These are phyloP conservation scores for Tilletia caries DNA, from an alignment of 1,284 basidiomycete genomes.

Conservation along the genomic window DNA sequence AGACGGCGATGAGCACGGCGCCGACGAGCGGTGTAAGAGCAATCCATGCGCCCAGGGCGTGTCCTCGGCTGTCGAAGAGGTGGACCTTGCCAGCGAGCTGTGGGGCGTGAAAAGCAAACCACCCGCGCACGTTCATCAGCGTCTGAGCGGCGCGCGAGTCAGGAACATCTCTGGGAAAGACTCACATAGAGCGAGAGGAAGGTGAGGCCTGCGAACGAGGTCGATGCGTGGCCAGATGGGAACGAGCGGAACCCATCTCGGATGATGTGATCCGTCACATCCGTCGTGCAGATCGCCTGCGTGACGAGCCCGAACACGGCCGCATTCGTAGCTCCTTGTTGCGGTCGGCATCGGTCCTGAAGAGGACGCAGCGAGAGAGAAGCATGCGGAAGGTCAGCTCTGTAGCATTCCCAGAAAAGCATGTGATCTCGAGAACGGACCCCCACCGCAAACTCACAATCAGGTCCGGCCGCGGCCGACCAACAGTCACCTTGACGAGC, in stretches of 20 bases:
- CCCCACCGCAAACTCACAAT: slow-evolving; percentile 22
- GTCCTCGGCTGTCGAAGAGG: slow-evolving; percentile 76
- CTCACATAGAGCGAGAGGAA: slow-evolving; percentile 75
- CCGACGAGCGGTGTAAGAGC: slow-evolving; percentile 71
- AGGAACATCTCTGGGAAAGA: background rate
- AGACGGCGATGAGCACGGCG: slow-evolving; percentile 78
- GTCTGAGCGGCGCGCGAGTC: too few relatives aligned
- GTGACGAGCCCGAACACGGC: slow-evolving; percentile 67
- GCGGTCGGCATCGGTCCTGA: slow-evolving; percentile 72
- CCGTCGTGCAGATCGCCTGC: slow-evolving; percentile 71
- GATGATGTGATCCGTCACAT: slow-evolving; percentile 21
- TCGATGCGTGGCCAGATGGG: slow-evolving; percentile 86
- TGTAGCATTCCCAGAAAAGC: background rate
- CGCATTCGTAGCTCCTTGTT: slow-evolving; percentile 63
- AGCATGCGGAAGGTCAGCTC: background rate
- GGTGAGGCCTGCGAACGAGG: slow-evolving; percentile 86
- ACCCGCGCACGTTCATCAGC: too few relatives aligned
- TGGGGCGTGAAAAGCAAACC: background rate
- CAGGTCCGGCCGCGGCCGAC: slow-evolving; percentile 68
- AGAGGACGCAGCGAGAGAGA: slow-evolving; percentile 48
- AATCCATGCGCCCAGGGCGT: slow-evolving; percentile 83
- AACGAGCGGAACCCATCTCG: slow-evolving; percentile 79
- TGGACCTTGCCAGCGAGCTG: slow-evolving; percentile 76
- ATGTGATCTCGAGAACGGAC: background rate
- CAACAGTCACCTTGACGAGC: slow-evolving; percentile 73